Evolutionary conservation across 352 stramenopile species (phyloP).

Genomic region (Phytophthora litchii): DNA sequence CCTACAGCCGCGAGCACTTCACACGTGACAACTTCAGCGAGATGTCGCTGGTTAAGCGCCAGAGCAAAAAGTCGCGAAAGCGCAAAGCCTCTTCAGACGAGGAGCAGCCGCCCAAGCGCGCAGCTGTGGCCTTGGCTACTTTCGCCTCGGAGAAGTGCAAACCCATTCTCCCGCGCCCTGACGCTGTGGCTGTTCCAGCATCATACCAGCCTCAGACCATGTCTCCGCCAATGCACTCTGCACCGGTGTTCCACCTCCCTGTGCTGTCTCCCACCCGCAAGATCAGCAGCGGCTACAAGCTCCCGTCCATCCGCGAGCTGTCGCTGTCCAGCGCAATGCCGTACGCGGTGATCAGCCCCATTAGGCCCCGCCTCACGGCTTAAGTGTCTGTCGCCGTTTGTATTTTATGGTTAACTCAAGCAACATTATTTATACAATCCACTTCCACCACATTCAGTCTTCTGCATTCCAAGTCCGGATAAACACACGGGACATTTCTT

Average conservation of each 20-base stretch:
- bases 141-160: slow-evolving; percentile 65
- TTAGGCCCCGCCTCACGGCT: slow-evolving; percentile 48
- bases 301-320: slow-evolving; percentile 63
- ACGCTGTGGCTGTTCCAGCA: slow-evolving; percentile 8
- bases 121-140: slow-evolving; percentile 18
- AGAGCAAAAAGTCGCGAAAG: slow-evolving; percentile 87
- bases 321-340: slow-evolving; percentile 38
- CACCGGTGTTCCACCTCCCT: slow-evolving; percentile 33
- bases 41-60: slow-evolving; percentile 86
- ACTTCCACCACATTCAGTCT: background rate
- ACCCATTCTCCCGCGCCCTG: slow-evolving; percentile 61
- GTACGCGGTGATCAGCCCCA: slow-evolving; percentile 27
- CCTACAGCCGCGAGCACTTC: slow-evolving; percentile 85
- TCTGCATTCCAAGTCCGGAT: background rate
- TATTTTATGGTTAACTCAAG: slow-evolving; percentile 28
- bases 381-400: slow-evolving; percentile 28
- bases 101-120: slow-evolving; percentile 46
- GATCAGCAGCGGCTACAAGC: slow-evolving; percentile 48
- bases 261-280: slow-evolving; percentile 53
- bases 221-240: slow-evolving; percentile 31
- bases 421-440: slow-evolving; percentile 36
- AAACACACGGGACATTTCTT: too few species aligned
- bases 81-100: slow-evolving; percentile 46
- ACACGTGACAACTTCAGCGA: slow-evolving; percentile 85
- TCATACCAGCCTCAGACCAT: slow-evolving; percentile 19